Evolutionary conservation across 2,329 filamentous ascomycete genomes (phyloP).

Genomic region (Colletotrichum kahawae): DNA sequence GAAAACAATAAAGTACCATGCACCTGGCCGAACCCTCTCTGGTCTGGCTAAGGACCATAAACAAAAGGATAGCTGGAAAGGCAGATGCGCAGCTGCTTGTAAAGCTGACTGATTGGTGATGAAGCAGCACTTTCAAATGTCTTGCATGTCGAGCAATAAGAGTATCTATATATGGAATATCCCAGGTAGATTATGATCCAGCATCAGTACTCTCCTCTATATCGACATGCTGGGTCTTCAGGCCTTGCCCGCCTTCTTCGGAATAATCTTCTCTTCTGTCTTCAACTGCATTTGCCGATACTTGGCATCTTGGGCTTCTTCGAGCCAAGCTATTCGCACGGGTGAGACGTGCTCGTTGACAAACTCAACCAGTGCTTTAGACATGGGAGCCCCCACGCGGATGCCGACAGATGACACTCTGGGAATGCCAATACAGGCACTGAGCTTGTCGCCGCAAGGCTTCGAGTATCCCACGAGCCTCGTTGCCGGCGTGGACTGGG

Average conservation of each 20-base stretch:
- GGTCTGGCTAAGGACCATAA: not conserved
- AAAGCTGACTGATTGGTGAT: not conserved
- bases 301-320: conserved; percentile 22
- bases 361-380: conserved; percentile 61
- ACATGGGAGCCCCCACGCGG: conserved; percentile 58
- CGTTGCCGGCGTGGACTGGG: conserved; percentile 44
- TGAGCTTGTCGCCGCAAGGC: conserved; percentile 62
- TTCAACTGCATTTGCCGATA: conserved; percentile 32
- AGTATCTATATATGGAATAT: not conserved
- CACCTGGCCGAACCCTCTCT: not conserved
- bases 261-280: conserved; percentile 17
- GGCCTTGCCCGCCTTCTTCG: conserved; percentile 15
- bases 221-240: not conserved
- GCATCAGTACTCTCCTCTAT: not conserved
- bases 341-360: conserved; percentile 55
- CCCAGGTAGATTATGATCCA: not conserved
- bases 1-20: not conserved
- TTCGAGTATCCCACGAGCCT: conserved; percentile 69
- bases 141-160: not conserved
- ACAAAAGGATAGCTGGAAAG: not conserved
- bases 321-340: conserved; percentile 60
- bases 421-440: conserved; percentile 62
- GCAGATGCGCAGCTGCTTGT: not conserved
- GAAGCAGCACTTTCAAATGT: not conserved
- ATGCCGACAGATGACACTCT: conserved; percentile 70